phyloP scores from a whole-genome alignment of 192 early-diverging fungal genomes.

The Coemansia aciculifera region DNA sequence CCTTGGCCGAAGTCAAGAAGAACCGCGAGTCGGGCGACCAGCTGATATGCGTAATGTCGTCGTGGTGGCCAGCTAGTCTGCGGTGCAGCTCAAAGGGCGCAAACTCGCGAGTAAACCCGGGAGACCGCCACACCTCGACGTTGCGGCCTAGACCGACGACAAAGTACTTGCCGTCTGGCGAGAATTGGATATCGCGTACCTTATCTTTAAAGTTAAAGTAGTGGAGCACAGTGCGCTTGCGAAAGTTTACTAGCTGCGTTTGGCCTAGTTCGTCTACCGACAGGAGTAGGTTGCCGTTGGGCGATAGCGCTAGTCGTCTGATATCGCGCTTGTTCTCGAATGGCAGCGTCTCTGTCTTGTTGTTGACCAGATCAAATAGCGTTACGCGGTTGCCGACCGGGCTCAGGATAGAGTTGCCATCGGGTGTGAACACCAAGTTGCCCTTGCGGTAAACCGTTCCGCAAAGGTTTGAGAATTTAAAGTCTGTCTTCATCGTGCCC shows the following conservation, averaged over 20 bases:
- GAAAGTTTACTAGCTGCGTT: slow-evolving; percentile 83
- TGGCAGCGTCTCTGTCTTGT: slow-evolving; percentile 87
- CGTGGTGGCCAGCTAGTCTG: slow-evolving; percentile 76
- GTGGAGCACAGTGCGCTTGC: slow-evolving; percentile 81
- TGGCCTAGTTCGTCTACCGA: slow-evolving; percentile 93
- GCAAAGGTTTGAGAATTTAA: slow-evolving; percentile 94
- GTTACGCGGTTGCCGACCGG: slow-evolving; percentile 97
- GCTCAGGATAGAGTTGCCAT: slow-evolving; percentile 89
- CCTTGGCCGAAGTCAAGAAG: slow-evolving; percentile 50
- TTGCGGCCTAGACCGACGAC: slow-evolving; percentile 84
- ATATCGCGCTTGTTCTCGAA: slow-evolving; percentile 95
- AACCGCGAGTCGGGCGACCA: slow-evolving; percentile 88
- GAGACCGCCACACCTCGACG: slow-evolving; percentile 90
- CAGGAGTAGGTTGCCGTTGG: slow-evolving; percentile 84
- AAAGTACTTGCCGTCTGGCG: slow-evolving; percentile 85
- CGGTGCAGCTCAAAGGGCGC: slow-evolving; percentile 86
- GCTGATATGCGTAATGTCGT: slow-evolving; percentile 78
- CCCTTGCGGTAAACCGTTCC: slow-evolving; percentile 97
- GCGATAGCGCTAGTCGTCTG: slow-evolving; percentile 81
- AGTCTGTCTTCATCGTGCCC: slow-evolving; percentile 57
- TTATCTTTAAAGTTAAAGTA: slow-evolving; percentile 84
- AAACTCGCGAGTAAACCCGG: slow-evolving; percentile 89
- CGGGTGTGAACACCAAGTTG: slow-evolving; percentile 93
- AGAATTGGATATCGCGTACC: slow-evolving; percentile 85
- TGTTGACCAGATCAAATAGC: slow-evolving; percentile 94